These are phyloP conservation scores for Saitozyma sp. DNA, from an alignment of 768 basidiomycete genomes.

Conservation along the genomic window DNA sequence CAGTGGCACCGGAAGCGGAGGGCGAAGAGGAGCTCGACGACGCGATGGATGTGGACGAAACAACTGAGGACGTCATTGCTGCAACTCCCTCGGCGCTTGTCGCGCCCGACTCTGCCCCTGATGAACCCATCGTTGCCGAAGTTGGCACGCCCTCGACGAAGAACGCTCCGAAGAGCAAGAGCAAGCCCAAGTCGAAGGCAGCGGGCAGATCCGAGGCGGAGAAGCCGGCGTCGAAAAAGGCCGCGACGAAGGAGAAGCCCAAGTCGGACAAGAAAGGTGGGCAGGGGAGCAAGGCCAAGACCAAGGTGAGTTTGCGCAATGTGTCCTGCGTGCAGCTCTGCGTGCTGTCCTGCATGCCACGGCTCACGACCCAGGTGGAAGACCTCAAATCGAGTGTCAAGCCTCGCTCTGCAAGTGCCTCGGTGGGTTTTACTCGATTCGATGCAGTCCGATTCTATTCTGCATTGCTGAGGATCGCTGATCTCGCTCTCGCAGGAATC, in stretches of 20 bases:
- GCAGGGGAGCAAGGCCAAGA: conserved; percentile 1
- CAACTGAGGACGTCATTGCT: background rate
- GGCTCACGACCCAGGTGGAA: conserved; percentile 5
- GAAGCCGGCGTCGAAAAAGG: conserved; percentile 1
- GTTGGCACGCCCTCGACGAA: background rate
- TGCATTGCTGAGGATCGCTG: no score
- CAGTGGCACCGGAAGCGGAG: conserved; percentile 1
- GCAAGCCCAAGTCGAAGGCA: background rate
- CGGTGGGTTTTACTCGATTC: background rate
- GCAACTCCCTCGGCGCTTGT: no score
- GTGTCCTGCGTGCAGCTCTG: background rate
- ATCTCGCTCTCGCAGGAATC: no score
- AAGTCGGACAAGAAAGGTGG: background rate
- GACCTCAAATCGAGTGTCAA: conserved; percentile 9
- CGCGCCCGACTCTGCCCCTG: no score
- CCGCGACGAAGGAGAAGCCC: conserved; percentile 2
- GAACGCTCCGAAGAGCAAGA: conserved; percentile 18
- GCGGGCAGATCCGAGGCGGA: background rate
- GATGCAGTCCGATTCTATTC: no score
- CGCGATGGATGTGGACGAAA: conserved; percentile 1
- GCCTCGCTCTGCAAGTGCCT: conserved; percentile 1
- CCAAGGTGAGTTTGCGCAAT: conserved; percentile 5
- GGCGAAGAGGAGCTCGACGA: conserved; percentile 20
- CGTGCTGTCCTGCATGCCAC: background rate
- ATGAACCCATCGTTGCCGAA: no score